phyloP scores from a whole-genome alignment of 1,139 yeast genomes.

The Kurtzmaniella quercitrusa region DNA sequence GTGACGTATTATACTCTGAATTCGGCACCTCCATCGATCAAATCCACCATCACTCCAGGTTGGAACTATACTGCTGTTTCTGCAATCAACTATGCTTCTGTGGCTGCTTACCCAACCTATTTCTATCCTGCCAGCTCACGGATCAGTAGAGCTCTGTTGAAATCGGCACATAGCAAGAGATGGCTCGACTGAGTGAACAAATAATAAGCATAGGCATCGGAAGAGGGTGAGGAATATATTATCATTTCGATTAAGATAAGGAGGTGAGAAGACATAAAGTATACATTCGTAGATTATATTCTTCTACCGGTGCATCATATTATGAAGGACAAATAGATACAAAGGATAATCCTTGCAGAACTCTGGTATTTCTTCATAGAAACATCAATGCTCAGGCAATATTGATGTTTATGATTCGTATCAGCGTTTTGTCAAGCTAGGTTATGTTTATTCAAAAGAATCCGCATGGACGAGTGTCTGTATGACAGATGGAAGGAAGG shows the following conservation, averaged over 20 bases:
- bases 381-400: too few species aligned
- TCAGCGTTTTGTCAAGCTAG: too few species aligned
- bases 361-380: too few species aligned
- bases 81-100: slow-evolving; percentile 59
- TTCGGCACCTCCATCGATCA: slow-evolving; percentile 38
- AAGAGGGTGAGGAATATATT: neutral
- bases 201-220: neutral
- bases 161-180: slow-evolving; percentile 35
- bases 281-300: too few species aligned
- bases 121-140: slow-evolving; percentile 39
- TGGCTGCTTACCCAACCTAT: slow-evolving; percentile 61
- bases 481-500: too few species aligned
- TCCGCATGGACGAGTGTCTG: too few species aligned
- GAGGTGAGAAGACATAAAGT: neutral
- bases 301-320: too few species aligned
- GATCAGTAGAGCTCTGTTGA: slow-evolving; percentile 35
- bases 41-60: slow-evolving; percentile 73
- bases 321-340: too few species aligned
- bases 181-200: slow-evolving; percentile 25
- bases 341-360: too few species aligned
- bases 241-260: too few species aligned
- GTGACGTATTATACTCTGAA: slow-evolving; percentile 53
- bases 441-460: too few species aligned
- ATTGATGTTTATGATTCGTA: too few species aligned
- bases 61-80: slow-evolving; percentile 75